Evolutionary conservation across 2,329 filamentous ascomycete genomes (phyloP), one percentile per base, ranked within the genome.

Genomic region (Akanthomyces lecanii): DNA sequence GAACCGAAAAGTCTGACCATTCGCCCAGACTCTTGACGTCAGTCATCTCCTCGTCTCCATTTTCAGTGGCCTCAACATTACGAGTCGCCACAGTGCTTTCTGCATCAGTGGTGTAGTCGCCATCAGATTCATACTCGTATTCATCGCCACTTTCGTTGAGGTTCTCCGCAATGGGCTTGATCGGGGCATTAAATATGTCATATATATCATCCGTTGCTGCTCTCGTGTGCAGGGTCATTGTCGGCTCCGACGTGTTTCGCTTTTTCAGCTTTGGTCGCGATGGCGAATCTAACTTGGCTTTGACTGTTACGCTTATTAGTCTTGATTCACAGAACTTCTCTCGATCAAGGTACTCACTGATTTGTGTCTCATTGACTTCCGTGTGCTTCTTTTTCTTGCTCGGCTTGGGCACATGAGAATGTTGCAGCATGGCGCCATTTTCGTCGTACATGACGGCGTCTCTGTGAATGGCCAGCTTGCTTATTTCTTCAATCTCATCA

Each of bases 141-240:
- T 91, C 87, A 2, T 81, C 81, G 28, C 81, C 83, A 59, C 76
- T 81, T 47, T 76, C 78, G 8, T 79, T 77, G 1, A 69, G 72
- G 2, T 73, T 69, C 14, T 71, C 62, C 1, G 65, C 54, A 53
- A 63, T 63, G 58, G 71, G 18, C 67, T 71, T 65, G 67, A 73
- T 60, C 1, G 95, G 94, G 63, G 95, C 90, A 71, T 95, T 98
- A 77, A 98, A 99, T 54, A 99, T 91, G 63, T 92, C 92, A 71
- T 98, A 98, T 59, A 99, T 97, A 69, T 99, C 95, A 69, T 98
- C 93, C 66, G 94, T 97, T 5, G 95, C 95, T 67, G 95, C 94
- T 69, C 86, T 91, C 14, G 95, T 99, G 72, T 98, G 92, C 67
- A 99, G 85, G 0, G 95, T 99, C 93, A 99, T 97, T 1, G 95